Evolutionary conservation across 1,284 basidiomycete species (phyloP).

Genomic region (Apiotrichum akiyoshidainum): DNA sequence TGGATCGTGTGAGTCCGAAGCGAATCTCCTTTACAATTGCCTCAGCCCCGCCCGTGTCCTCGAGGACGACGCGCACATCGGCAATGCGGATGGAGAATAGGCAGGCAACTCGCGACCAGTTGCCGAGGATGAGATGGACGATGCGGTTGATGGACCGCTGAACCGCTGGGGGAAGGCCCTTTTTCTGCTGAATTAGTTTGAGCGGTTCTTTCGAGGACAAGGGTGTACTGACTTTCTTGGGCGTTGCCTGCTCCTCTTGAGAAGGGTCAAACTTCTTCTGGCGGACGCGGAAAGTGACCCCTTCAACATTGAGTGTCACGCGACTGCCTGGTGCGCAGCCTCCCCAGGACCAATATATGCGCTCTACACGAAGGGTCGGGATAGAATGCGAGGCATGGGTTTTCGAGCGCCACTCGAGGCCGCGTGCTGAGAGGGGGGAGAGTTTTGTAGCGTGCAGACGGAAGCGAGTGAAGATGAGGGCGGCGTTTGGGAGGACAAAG

Average conservation of each 20-base stretch:
- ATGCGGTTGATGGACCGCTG: slow-evolving; percentile 13
- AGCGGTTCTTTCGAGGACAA: background rate
- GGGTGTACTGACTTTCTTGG: slow-evolving; percentile 12
- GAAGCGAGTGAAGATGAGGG: slow-evolving; percentile 16
- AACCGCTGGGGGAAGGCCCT: slow-evolving; percentile 3
- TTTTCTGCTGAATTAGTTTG: slow-evolving; percentile 4
- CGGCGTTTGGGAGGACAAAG: slow-evolving; percentile 24
- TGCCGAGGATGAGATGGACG: slow-evolving; percentile 34
- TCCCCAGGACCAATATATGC: slow-evolving; percentile 36
- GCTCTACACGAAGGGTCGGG: slow-evolving; percentile 36
- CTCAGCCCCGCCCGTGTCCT: slow-evolving; percentile 38
- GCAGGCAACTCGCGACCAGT: slow-evolving; percentile 36
- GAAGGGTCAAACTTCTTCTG: slow-evolving; percentile 3
- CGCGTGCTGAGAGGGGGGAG: slow-evolving; percentile 27
- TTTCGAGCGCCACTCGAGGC: slow-evolving; percentile 39
- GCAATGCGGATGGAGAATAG: slow-evolving; percentile 37
- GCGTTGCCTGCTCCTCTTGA: background rate
- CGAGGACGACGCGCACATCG: slow-evolving; percentile 37
- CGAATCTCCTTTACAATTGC: slow-evolving; percentile 24
- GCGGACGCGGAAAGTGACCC: slow-evolving; percentile 29
- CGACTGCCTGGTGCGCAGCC: slow-evolving; percentile 24
- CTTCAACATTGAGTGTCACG: slow-evolving; percentile 40
- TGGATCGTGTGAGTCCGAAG: slow-evolving; percentile 20
- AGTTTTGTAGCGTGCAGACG: slow-evolving; percentile 25
- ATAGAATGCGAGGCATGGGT: slow-evolving; percentile 13